Conservation (phyloP, 176 grass and related monocot species). For the Urochloa ruziziensis region DNA sequence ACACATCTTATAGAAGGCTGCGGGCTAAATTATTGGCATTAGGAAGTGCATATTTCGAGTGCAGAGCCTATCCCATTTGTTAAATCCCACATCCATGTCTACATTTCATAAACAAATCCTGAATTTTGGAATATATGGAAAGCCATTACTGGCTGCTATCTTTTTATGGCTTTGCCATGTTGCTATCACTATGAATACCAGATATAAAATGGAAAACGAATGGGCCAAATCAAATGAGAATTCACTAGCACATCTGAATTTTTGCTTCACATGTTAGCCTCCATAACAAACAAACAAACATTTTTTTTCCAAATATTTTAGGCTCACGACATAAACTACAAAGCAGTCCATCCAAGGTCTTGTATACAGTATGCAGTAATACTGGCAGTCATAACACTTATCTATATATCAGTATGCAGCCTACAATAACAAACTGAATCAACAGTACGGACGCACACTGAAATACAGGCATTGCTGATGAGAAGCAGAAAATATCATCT, state of each 20-base stretch:
- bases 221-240: conserved; percentile 4
- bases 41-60: conserved; percentile 45
- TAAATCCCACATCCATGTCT: conserved; percentile 35
- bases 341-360: not conserved
- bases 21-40: conserved; percentile 30
- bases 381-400: not conserved
- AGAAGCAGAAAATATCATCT: not conserved
- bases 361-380: conserved; percentile 15
- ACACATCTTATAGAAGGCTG: conserved; percentile 13
- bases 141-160: conserved; percentile 14
- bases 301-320: not conserved
- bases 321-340: not conserved
- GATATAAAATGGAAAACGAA: not conserved
- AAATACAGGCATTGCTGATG: conserved; percentile 22
- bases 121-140: conserved; percentile 17
- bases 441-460: conserved; percentile 5
- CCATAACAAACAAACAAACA: not conserved
- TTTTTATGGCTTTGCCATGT: not conserved
- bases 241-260: not conserved
- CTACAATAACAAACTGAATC: not conserved
- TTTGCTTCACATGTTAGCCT: not conserved
- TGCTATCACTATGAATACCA: not conserved
- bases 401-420: not conserved
- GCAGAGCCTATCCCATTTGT: conserved; percentile 25
- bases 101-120: conserved; percentile 40